phyloP scores from a whole-genome alignment of 2,329 filamentous ascomycete species.

The Hypoxylon sp. region DNA sequence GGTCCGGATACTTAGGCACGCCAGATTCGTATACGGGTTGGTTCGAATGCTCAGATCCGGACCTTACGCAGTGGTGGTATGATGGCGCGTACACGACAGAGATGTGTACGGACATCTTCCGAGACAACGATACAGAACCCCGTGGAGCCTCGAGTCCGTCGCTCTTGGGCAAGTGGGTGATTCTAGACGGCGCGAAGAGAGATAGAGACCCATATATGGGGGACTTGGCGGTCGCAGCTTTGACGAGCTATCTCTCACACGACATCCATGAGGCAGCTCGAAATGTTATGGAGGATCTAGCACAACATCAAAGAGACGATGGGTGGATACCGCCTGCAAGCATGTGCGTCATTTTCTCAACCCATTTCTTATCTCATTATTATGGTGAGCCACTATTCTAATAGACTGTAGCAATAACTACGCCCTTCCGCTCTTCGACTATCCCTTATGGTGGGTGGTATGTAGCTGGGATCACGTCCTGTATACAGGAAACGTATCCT shows the following conservation, averaged over 20 bases:
- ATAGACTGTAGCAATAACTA: slow-evolving; percentile 58
- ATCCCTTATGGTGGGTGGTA: slow-evolving; percentile 68
- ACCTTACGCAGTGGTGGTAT: slow-evolving; percentile 68
- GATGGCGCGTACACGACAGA: slow-evolving; percentile 69
- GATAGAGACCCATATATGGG: slow-evolving; percentile 69
- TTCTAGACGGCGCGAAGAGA: slow-evolving; percentile 67
- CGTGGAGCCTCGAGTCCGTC: slow-evolving; percentile 60
- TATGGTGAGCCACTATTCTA: background rate
- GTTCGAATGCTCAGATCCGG: slow-evolving; percentile 67
- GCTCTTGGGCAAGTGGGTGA: slow-evolving; percentile 62
- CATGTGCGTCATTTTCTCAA: slow-evolving; percentile 56
- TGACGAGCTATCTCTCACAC: slow-evolving; percentile 66
- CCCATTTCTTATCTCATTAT: background rate
- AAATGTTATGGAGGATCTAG: slow-evolving; percentile 67
- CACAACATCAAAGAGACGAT: slow-evolving; percentile 64
- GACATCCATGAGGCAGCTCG: slow-evolving; percentile 58
- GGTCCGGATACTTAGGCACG: slow-evolving; percentile 63
- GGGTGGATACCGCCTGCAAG: slow-evolving; percentile 70
- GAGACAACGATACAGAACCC: slow-evolving; percentile 65
- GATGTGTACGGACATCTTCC: slow-evolving; percentile 63
- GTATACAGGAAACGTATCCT: slow-evolving; percentile 64
- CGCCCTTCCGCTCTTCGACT: slow-evolving; percentile 65
- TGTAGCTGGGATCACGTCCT: slow-evolving; percentile 65
- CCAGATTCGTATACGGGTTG: slow-evolving; percentile 65
- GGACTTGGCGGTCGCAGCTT: slow-evolving; percentile 64